These are phyloP conservation scores for Globisporangium recalcitrans DNA, from an alignment of 352 stramenopile genomes.

Conservation along the genomic window DNA sequence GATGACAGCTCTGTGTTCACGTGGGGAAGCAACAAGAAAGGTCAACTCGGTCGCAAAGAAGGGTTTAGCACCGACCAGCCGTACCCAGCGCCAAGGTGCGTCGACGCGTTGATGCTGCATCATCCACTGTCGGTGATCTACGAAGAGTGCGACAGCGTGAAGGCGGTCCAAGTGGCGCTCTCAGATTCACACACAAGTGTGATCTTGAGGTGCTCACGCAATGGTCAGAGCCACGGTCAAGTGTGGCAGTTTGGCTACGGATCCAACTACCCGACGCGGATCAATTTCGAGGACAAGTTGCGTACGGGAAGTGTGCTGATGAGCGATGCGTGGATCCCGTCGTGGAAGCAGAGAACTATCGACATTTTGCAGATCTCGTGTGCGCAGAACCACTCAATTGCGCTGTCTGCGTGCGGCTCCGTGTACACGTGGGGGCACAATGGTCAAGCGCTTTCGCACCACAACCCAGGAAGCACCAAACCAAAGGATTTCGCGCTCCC, in stretches of 20 bases:
- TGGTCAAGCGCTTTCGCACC: constrained; percentile 54
- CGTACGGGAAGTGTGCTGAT: constrained; percentile 30
- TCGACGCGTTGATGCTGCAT: constrained; percentile 50
- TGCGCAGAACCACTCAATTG: constrained; percentile 77
- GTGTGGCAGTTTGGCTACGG: constrained; percentile 81
- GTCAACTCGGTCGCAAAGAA: constrained; percentile 76
- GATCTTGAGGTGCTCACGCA: constrained; percentile 49
- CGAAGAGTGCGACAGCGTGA: constrained; percentile 43
- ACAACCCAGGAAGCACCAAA: constrained; percentile 8
- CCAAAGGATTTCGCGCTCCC: constrained; percentile 21
- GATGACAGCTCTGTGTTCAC: constrained; percentile 54
- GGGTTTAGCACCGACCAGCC: constrained; percentile 60
- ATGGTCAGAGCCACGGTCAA: constrained; percentile 52
- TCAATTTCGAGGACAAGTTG: constrained; percentile 45
- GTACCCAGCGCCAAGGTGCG: constrained; percentile 43
- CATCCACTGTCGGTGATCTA: constrained; percentile 60
- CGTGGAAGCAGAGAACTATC: constrained; percentile 39
- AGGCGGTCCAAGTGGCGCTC: constrained; percentile 45
- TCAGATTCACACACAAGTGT: constrained; percentile 75
- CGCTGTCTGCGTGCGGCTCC: constrained; percentile 45
- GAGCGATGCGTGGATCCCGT: constrained; percentile 56
- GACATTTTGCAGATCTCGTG: constrained; percentile 73
- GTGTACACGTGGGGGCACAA: constrained; percentile 81
- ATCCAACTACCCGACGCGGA: constrained; percentile 56
- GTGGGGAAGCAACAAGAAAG: constrained; percentile 78